Conservation (phyloP, 1,284 basidiomycete species). For the Marasmius tenuissimus region DNA sequence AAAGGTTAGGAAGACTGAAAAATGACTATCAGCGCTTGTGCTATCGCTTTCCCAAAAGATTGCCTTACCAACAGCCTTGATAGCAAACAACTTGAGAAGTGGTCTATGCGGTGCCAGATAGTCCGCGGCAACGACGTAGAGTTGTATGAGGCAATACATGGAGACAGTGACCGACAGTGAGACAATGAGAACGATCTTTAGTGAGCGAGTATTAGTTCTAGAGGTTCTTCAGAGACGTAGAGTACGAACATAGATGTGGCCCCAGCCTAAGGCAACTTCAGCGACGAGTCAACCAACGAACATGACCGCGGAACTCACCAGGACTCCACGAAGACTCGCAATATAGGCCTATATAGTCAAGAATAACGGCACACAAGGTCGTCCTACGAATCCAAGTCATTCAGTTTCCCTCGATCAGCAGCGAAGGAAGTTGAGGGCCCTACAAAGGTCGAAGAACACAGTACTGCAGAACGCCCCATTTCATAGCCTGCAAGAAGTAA, state of each 20-base stretch:
- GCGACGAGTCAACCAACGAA: background rate
- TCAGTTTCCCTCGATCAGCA: background rate
- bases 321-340: constrained; percentile 69
- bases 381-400: constrained; percentile 37
- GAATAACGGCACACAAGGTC: constrained; percentile 62
- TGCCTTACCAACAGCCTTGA: constrained; percentile 67
- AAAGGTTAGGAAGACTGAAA: constrained; percentile 75
- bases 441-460: constrained; percentile 68
- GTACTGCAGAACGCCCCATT: constrained; percentile 82
- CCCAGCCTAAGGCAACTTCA: constrained; percentile 47
- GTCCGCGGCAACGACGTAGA: constrained; percentile 62
- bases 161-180: constrained; percentile 77
- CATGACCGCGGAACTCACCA: background rate
- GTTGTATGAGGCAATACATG: constrained; percentile 81
- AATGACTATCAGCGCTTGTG: background rate
- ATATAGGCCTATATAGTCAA: constrained; percentile 68
- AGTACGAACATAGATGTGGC: constrained; percentile 62
- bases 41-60: background rate
- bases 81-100: constrained; percentile 69
- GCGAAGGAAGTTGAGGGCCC: constrained; percentile 19
- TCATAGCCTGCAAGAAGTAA: constrained; percentile 77
- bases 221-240: background rate
- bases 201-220: background rate
- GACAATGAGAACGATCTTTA: constrained; percentile 60
- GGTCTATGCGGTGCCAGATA: constrained; percentile 63